Evolutionary conservation across 2,329 filamentous ascomycete species (phyloP).

Genomic region (Aureobasidium melanogenum): DNA sequence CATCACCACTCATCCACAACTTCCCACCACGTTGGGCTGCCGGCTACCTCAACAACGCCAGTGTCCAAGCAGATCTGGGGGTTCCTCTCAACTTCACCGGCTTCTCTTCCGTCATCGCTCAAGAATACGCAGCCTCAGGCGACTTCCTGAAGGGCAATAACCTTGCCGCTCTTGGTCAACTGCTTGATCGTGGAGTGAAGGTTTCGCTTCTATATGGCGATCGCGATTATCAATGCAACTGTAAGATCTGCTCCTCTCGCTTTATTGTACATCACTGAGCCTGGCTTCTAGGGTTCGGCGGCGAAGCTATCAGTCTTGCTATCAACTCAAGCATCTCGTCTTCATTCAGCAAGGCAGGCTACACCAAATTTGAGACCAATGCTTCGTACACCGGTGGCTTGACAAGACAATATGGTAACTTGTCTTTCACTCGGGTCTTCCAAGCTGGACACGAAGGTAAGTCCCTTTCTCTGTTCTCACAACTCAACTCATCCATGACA

Average conservation of each 20-base stretch:
- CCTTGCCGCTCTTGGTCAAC: constrained; percentile 29
- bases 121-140: constrained; percentile 25
- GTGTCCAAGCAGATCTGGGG: constrained; percentile 50
- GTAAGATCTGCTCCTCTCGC: constrained; percentile 17
- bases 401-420: constrained; percentile 26
- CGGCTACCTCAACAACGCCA: constrained; percentile 48
- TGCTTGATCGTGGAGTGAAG: constrained; percentile 37
- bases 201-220: constrained; percentile 65
- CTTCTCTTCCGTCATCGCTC: constrained; percentile 31
- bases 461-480: not conserved
- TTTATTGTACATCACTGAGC: too few relatives aligned
- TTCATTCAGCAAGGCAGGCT: constrained; percentile 22
- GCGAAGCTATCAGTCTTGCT: constrained; percentile 21
- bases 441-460: constrained; percentile 22
- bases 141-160: constrained; percentile 33
- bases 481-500: not conserved
- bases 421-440: constrained; percentile 29
- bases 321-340: constrained; percentile 19
- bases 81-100: constrained; percentile 34
- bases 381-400: constrained; percentile 21
- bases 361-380: constrained; percentile 23
- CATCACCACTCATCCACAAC: not conserved
- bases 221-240: constrained; percentile 49
- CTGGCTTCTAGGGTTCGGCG: constrained; percentile 17
- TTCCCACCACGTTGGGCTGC: not conserved